phyloP scores from a whole-genome alignment of 257 asterid species.

The Capsicum pubescens region DNA sequence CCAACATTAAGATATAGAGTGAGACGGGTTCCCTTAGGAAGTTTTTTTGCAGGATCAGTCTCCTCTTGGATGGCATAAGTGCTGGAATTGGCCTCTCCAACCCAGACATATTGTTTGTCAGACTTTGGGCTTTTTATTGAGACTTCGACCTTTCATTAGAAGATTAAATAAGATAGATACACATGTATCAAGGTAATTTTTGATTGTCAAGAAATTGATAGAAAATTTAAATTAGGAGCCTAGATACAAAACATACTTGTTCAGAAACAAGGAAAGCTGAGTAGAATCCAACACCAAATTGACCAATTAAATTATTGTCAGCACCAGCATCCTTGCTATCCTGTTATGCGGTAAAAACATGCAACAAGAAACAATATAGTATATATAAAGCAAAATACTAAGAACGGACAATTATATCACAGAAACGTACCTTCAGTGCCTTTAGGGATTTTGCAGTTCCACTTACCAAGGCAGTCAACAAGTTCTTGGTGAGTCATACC shows the following conservation, averaged over 20 bases:
- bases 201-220: background rate
- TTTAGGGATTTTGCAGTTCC: slow-evolving; percentile 95
- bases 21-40: slow-evolving; percentile 92
- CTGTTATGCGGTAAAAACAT: slow-evolving; percentile 45
- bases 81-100: slow-evolving; percentile 89
- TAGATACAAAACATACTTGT: no score
- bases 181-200: background rate
- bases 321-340: slow-evolving; percentile 32
- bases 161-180: slow-evolving; percentile 24
- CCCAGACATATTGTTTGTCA: slow-evolving; percentile 42
- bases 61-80: slow-evolving; percentile 88
- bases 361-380: no score
- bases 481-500: slow-evolving; percentile 95
- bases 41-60: slow-evolving; percentile 81
- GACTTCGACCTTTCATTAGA: slow-evolving; percentile 79
- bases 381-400: no score
- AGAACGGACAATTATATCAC: background rate
- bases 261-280: no score
- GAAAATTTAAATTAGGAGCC: background rate
- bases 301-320: no score
- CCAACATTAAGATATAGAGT: slow-evolving; percentile 85
- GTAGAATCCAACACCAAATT: no score
- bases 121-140: slow-evolving; percentile 95
- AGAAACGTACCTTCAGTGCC: slow-evolving; percentile 70
- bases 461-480: slow-evolving; percentile 98